phyloP scores from a whole-genome alignment of 2,329 filamentous ascomycete genomes.

The Botrytis tulipae region DNA sequence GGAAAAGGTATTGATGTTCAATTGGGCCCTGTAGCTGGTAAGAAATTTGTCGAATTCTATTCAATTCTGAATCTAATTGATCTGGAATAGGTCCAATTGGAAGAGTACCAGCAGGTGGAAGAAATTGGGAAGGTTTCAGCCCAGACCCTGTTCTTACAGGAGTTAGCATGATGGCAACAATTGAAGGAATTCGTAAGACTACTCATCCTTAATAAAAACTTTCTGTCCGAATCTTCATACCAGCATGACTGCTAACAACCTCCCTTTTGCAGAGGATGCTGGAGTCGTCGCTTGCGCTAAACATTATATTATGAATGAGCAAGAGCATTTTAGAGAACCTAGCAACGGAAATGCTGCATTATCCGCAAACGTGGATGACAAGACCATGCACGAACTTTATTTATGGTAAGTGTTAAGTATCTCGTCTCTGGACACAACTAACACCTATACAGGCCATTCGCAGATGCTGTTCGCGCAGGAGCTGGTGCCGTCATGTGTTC shows the following conservation, averaged over 20 bases:
- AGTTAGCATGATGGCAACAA: constrained; percentile 66
- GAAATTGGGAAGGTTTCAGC: constrained; percentile 69
- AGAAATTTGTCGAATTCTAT: neutral
- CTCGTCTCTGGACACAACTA: constrained; percentile 2
- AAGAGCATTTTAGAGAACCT: constrained; percentile 49
- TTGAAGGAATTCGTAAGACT: constrained; percentile 61
- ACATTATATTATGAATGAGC: constrained; percentile 68
- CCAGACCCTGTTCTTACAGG: constrained; percentile 77
- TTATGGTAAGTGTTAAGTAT: constrained; percentile 44
- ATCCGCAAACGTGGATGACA: constrained; percentile 63
- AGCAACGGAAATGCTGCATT: constrained; percentile 49
- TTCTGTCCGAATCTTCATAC: neutral
- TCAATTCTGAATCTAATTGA: too few relatives aligned
- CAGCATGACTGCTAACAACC: neutral
- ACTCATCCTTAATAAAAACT: neutral
- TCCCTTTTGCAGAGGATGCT: constrained; percentile 54
- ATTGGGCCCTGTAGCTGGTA: constrained; percentile 69
- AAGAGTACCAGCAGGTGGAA: constrained; percentile 64
- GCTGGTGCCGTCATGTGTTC: constrained; percentile 81
- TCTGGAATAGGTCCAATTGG: constrained; percentile 49
- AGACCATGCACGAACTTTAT: constrained; percentile 60
- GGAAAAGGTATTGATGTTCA: constrained; percentile 73
- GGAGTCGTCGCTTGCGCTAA: constrained; percentile 83
- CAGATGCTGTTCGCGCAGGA: constrained; percentile 62
- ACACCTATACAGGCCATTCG: constrained; percentile 46